Evolutionary conservation across 202 grass and related monocot genomes (phyloP), one percentile per base, ranked within the genome.

Genomic region (Zoysia matrella): DNA sequence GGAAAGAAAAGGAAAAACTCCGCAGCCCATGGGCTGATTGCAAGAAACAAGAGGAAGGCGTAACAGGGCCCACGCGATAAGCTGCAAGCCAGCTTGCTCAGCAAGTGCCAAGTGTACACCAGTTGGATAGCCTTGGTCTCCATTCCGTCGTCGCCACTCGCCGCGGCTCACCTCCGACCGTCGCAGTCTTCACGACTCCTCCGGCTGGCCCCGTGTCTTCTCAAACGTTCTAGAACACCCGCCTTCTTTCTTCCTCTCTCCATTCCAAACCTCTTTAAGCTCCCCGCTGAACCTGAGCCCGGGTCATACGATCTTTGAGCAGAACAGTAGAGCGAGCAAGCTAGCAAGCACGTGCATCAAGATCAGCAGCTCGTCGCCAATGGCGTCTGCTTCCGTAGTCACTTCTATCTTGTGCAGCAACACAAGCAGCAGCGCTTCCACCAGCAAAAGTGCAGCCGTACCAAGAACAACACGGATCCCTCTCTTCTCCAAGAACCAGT

Each of bases 101-200:
- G 71, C 68, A 49, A 42, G 71, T 22, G 86, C 79, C 82, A 66
- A 44, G 88, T 86, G 83, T 81, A 8, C 68, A 8, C 51, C 63
- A 69, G 41, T 71, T 65, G 61, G 87, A 82, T 88, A 86, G 83
- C 43, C 51, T 5, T 43, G 83, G 18, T 49, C 78, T 54, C 80
- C 72, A 56, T 66, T 87, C 58, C 66, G 12, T 73, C 81, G 84
- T 87, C 85, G 65, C 71, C 76, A 76, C 71, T 73, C 71, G 75
- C 56, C 74, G 6, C 73, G 30, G 7, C 66, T 66, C 78, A 40
- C 8, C 15, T 83, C 74, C 80, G 47, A 6, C 72, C 85, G 64
- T 88, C 86, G 70, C 82, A 78, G 49, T 81, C 91, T 86, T 83
- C 83, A 73, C 74, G 83, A 79, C 22, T 67, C 65, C 71, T 95